Percentiles rank a stretch among this genome's conserved stretches.
Evolutionary conservation across 331 rosid genomes (phyloP).

Genomic region (Malus hybrid): DNA sequence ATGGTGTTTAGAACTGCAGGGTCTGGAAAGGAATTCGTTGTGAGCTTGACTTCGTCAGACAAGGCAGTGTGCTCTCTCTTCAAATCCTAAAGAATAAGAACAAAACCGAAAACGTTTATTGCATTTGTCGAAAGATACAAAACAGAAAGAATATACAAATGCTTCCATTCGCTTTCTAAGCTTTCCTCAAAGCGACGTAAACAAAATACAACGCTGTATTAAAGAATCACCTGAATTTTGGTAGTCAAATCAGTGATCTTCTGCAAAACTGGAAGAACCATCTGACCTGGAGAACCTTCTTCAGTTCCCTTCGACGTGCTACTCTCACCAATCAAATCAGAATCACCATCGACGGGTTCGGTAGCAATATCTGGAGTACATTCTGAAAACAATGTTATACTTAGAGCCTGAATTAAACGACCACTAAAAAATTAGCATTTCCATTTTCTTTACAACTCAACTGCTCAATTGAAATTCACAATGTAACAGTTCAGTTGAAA

Average conservation of each 20-base stretch:
- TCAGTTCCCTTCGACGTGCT: conserved; percentile 31
- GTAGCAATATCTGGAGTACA: conserved; percentile 24
- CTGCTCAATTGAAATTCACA: neutral
- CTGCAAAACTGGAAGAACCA: conserved; percentile 68
- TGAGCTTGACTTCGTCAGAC: too few species aligned
- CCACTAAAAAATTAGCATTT: neutral
- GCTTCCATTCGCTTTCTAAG: too few species aligned
- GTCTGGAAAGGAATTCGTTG: conserved; percentile 27
- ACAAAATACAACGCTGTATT: neutral
- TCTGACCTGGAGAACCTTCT: conserved; percentile 46
- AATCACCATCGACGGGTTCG: conserved; percentile 20
- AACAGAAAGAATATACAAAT: too few species aligned
- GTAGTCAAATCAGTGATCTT: conserved; percentile 54
- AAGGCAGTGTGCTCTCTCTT: too few species aligned
- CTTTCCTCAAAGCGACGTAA: too few species aligned
- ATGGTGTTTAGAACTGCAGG: conserved; percentile 48
- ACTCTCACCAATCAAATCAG: conserved; percentile 37
- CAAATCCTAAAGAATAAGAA: too few species aligned
- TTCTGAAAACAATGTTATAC: neutral
- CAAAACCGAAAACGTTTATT: too few species aligned
- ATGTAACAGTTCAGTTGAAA: neutral
- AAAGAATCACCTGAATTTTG: conserved; percentile 48
- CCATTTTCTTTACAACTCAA: neutral
- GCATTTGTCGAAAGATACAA: too few species aligned
- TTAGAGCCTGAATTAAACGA: neutral